A percentile compares a stretch with the other conserved stretches of the same genome.
Conservation (phyloP, 805 yeast genomes). For the Alloascoidea hylecoeti region DNA sequence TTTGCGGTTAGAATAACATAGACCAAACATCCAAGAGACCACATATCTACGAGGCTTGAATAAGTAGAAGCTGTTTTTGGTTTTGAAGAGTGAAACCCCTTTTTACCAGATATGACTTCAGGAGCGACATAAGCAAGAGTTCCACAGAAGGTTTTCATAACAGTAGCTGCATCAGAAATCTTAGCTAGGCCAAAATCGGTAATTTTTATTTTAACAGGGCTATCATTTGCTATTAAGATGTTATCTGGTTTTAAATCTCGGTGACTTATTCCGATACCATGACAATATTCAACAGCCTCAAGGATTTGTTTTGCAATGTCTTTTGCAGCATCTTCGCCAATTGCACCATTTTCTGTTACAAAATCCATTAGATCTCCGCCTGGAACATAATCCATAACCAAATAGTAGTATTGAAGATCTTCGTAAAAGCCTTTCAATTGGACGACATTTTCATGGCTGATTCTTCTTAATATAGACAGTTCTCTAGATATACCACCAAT, state of each 20-base stretch:
- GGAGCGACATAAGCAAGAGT: conserved; percentile 97
- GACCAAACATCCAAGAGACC: conserved; percentile 93
- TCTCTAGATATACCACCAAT: conserved; percentile 78
- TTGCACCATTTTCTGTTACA: conserved; percentile 82
- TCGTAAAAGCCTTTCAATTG: conserved; percentile 73
- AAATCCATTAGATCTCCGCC: conserved; percentile 98
- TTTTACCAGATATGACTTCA: conserved; percentile 48
- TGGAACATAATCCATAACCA: conserved; percentile 91
- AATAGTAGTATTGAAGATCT: conserved; percentile 64
- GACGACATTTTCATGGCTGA: conserved; percentile 81
- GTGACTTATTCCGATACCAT: conserved; percentile 84
- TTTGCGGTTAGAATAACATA: conserved; percentile 89
- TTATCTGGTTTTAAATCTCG: conserved; percentile 96
- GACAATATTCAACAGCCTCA: conserved; percentile 78
- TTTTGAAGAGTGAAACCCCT: conserved; percentile 10
- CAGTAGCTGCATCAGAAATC: conserved; percentile 67
- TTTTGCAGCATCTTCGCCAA: conserved; percentile 82
- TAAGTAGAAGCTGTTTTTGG: conserved; percentile 37
- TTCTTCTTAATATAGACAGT: conserved; percentile 58
- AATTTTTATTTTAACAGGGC: conserved; percentile 83
- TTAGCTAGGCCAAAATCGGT: conserved; percentile 97
- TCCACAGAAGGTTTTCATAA: conserved; percentile 95
- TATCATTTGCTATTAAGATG: conserved; percentile 78
- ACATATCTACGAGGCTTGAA: conserved; percentile 86
- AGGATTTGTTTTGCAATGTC: conserved; percentile 78